phyloP scores from a whole-genome alignment of 495 filamentous ascomycete species.

The Baudoinia panamericana region DNA sequence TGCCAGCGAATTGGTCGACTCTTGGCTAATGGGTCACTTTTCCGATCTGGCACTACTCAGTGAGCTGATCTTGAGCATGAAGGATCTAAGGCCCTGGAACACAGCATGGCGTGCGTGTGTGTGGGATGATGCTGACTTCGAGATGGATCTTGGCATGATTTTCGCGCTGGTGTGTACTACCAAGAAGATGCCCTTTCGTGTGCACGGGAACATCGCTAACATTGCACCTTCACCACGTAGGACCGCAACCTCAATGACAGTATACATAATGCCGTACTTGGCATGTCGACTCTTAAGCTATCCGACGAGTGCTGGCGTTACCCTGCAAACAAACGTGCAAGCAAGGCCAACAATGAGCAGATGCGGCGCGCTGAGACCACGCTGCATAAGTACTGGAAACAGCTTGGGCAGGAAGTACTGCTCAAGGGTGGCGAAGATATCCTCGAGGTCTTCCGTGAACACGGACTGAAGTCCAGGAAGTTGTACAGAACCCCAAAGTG shows the following conservation, averaged over 20 bases:
- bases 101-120: no score
- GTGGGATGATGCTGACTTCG: no score
- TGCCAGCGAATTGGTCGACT: slow-evolving; percentile 1
- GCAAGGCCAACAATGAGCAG: slow-evolving; percentile 31
- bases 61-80: background rate
- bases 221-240: no score
- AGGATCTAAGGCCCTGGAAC: slow-evolving; percentile 2
- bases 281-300: no score
- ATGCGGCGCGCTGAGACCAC: slow-evolving; percentile 34
- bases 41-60: slow-evolving; percentile 4
- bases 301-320: slow-evolving; percentile 33
- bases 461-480: slow-evolving; percentile 9
- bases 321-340: slow-evolving; percentile 37
- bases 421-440: background rate
- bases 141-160: no score
- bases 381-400: background rate
- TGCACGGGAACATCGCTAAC: no score
- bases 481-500: slow-evolving; percentile 40
- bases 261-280: no score
- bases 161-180: no score
- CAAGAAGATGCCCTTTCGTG: background rate
- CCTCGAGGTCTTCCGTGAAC: background rate
- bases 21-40: slow-evolving; percentile 1
- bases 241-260: no score
- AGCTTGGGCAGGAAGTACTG: background rate